A percentile compares a stretch with the other conserved stretches of the same genome.
Conservation (phyloP, 2,329 filamentous ascomycete species). For the Shiraia sp. region DNA sequence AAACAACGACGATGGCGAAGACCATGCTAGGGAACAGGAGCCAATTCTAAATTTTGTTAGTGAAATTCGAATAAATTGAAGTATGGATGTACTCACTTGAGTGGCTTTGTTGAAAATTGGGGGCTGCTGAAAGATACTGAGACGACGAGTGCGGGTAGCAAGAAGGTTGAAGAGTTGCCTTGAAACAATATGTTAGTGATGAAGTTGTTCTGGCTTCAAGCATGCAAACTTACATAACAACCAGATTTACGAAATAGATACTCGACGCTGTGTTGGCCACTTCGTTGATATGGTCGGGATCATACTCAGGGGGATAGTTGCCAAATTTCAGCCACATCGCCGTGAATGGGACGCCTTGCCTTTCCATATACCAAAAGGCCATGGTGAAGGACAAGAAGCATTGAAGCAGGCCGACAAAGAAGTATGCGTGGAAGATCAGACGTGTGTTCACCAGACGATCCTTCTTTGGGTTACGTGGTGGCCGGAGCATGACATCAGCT, state of each 20-base stretch:
- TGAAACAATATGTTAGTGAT: conserved; percentile 11
- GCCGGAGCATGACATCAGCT: conserved; percentile 71
- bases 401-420: conserved; percentile 64
- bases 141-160: conserved; percentile 63
- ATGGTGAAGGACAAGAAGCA: conserved; percentile 49
- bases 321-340: conserved; percentile 63
- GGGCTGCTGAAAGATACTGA: conserved; percentile 72
- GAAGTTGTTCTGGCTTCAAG: no score
- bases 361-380: conserved; percentile 51
- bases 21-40: conserved; percentile 71
- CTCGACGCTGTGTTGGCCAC: conserved; percentile 68
- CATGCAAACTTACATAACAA: conserved; percentile 66
- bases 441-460: conserved; percentile 75
- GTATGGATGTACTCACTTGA: conserved; percentile 22
- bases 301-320: conserved; percentile 27
- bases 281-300: conserved; percentile 37
- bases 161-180: conserved; percentile 77
- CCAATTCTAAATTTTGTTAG: conserved; percentile 56
- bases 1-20: conserved; percentile 69
- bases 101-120: conserved; percentile 66
- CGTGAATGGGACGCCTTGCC: conserved; percentile 65
- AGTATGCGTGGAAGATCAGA: conserved; percentile 74
- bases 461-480: conserved; percentile 68
- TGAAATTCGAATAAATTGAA: no score
- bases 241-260: conserved; percentile 79